Conservation (phyloP, 305 asterid genomes). For the Fraxinus albicans region DNA sequence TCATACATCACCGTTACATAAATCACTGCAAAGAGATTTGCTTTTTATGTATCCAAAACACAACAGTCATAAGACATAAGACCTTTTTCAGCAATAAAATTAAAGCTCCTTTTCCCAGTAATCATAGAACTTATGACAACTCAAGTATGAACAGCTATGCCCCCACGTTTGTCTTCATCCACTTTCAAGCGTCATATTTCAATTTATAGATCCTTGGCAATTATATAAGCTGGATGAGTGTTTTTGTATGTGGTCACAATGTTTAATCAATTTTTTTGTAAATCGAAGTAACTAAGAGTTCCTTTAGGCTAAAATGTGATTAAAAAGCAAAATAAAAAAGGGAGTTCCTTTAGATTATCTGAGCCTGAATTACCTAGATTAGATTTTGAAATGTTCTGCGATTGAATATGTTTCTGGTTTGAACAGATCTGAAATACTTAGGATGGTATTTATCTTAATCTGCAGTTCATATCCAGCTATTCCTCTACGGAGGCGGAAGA, state of each 20-base stretch:
- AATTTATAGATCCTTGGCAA: constrained; percentile 14
- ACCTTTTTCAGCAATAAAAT: background rate
- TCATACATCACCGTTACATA: background rate
- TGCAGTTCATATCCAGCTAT: constrained; percentile 52
- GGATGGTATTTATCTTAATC: constrained; percentile 24
- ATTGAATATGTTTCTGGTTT: constrained; percentile 1
- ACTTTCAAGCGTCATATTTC: background rate
- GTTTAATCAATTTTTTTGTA: background rate
- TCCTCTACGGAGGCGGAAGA: constrained; percentile 47
- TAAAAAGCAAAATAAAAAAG: background rate
- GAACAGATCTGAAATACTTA: constrained; percentile 1
- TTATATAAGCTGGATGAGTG: constrained; percentile 11
- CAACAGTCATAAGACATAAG: background rate
- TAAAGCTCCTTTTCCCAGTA: background rate
- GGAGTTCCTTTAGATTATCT: constrained; percentile 9
- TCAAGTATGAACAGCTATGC: background rate
- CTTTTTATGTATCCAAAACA: background rate
- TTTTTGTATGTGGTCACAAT: background rate
- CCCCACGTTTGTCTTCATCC: background rate
- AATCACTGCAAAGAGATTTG: background rate
- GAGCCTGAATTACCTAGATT: constrained; percentile 11
- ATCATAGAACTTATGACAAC: background rate
- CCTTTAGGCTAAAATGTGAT: background rate
- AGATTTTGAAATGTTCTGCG: background rate
- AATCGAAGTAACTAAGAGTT: background rate